phyloP scores from a whole-genome alignment of 257 asterid genomes.

The Primulina tabacum region DNA sequence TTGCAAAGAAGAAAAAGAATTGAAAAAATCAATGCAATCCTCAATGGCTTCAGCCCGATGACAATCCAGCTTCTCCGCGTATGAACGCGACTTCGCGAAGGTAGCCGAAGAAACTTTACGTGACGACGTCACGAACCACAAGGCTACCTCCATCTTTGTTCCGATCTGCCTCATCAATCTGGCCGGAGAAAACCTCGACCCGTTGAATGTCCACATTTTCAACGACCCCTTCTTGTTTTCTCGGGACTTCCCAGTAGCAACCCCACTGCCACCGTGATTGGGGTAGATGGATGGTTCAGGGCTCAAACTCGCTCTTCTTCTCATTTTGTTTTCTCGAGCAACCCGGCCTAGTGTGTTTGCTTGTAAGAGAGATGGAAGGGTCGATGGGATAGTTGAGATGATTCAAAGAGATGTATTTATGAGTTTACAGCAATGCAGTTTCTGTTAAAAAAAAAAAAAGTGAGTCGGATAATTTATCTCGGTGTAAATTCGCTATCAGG shows the following conservation, averaged over 20 bases:
- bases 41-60: conserved; percentile 88
- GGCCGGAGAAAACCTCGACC: conserved; percentile 37
- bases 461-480: no score
- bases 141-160: conserved; percentile 48
- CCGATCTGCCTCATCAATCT: conserved; percentile 53
- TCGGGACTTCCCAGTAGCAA: conserved; percentile 16
- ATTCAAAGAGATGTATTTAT: no score
- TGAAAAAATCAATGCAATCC: conserved; percentile 90
- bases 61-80: conserved; percentile 66
- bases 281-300: conserved; percentile 30
- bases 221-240: conserved; percentile 31
- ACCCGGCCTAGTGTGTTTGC: not conserved
- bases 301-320: conserved; percentile 40
- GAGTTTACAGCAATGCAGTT: not conserved
- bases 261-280: conserved; percentile 18
- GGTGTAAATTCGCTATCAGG: no score
- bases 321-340: not conserved
- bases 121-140: conserved; percentile 37
- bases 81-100: conserved; percentile 66
- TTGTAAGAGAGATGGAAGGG: not conserved
- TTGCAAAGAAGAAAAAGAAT: conserved; percentile 57
- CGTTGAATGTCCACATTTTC: conserved; percentile 35
- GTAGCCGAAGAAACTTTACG: conserved; percentile 59
- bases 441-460: not conserved
- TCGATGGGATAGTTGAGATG: not conserved